A percentile compares a stretch with the other conserved stretches of the same genome.
phyloP scores from a whole-genome alignment of 2,329 filamentous ascomycete genomes.

The Verticillium longisporum region DNA sequence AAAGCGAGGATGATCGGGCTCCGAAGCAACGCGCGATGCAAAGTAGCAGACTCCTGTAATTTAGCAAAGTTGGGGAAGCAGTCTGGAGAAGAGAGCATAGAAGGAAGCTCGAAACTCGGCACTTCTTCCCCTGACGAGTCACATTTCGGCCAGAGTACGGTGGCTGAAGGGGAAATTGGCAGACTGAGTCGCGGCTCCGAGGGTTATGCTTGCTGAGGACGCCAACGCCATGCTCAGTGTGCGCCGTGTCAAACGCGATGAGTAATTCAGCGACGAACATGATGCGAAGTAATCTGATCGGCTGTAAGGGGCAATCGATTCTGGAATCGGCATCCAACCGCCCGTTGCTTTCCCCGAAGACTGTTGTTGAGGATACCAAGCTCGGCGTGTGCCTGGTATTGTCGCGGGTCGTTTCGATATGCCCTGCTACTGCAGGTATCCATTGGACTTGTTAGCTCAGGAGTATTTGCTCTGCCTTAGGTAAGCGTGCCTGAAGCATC shows the following conservation, averaged over 20 bases:
- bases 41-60: not conserved
- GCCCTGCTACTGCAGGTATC: not conserved
- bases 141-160: not conserved
- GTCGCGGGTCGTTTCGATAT: not conserved
- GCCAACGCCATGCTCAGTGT: conserved; percentile 7
- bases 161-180: not conserved
- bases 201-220: conserved; percentile 1
- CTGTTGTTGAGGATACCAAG: not conserved
- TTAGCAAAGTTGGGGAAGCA: not conserved
- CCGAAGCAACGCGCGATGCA: not conserved
- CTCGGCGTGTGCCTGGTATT: not conserved
- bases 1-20: not conserved
- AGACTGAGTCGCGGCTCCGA: not conserved
- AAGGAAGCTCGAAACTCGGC: not conserved
- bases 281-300: too few species aligned
- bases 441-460: not conserved
- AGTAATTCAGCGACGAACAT: not conserved
- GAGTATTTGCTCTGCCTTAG: not conserved
- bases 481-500: not conserved
- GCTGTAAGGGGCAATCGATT: not conserved
- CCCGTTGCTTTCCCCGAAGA: not conserved
- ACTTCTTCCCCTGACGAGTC: not conserved
- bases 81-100: not conserved
- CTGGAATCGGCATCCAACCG: not conserved
- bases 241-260: not conserved